Conservation (phyloP, 108 stramenopile genomes). For the Nitzschia inconspicua region DNA sequence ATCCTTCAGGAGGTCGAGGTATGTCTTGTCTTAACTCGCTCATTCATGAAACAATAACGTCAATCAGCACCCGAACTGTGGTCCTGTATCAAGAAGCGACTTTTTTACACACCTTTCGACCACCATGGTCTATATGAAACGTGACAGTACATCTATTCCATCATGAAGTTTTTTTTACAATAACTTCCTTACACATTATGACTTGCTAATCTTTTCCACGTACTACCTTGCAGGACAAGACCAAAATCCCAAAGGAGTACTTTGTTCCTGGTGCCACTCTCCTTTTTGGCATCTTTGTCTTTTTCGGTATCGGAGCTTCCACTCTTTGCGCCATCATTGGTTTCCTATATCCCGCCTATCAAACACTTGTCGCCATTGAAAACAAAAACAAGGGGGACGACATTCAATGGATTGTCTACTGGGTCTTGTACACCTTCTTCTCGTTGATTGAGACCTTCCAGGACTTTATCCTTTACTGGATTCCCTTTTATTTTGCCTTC, state of each 20-base stretch:
- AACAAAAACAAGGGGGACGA: constrained; percentile 73
- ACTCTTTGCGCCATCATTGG: constrained; percentile 75
- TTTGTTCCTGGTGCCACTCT: constrained; percentile 44
- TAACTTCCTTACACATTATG: neutral
- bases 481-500: constrained; percentile 94
- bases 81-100: too few species aligned
- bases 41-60: too few species aligned
- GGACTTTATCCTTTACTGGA: constrained; percentile 86
- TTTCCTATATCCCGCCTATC: constrained; percentile 89
- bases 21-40: too few species aligned
- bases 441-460: constrained; percentile 86
- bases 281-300: constrained; percentile 48
- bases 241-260: constrained; percentile 80
- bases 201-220: neutral
- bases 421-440: constrained; percentile 93
- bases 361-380: constrained; percentile 88
- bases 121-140: neutral
- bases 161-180: neutral
- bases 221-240: constrained; percentile 42
- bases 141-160: neutral
- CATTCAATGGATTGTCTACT: constrained; percentile 95
- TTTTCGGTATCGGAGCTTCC: constrained; percentile 70
- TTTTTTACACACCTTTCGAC: neutral
- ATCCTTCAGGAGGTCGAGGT: constrained; percentile 78
- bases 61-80: too few species aligned